Conservation (phyloP, 257 asterid species). For the Rhazya stricta region DNA sequence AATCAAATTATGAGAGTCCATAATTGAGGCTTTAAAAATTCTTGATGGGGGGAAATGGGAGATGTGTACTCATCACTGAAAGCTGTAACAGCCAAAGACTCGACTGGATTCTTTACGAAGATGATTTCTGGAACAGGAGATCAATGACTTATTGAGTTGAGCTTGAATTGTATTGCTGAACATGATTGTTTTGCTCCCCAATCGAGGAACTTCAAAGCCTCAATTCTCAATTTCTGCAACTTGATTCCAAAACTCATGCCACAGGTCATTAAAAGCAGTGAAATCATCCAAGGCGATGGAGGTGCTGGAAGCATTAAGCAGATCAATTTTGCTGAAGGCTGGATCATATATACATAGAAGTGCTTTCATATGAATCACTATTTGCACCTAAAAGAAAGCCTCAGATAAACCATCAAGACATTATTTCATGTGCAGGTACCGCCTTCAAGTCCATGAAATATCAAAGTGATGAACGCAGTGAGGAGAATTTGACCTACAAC, state of each 20-base stretch:
- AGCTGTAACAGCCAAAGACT: background rate
- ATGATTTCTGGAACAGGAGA: background rate
- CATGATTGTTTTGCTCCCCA: too few species aligned
- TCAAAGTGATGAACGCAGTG: background rate
- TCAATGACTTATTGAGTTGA: background rate
- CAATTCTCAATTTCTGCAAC: background rate
- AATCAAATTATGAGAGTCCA: constrained; percentile 7
- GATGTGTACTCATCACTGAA: constrained; percentile 8
- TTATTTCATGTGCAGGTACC: background rate
- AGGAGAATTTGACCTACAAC: background rate
- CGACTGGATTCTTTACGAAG: background rate
- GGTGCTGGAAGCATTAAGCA: constrained; percentile 1
- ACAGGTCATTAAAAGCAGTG: background rate
- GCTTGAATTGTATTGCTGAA: background rate
- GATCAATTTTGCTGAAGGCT: constrained; percentile 4
- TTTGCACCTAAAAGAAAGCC: background rate
- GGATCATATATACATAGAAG: background rate
- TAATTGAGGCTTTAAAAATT: constrained; percentile 7
- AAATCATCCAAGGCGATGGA: constrained; percentile 1
- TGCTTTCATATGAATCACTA: background rate
- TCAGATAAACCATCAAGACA: background rate
- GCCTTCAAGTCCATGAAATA: background rate
- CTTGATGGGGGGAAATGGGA: constrained; percentile 13
- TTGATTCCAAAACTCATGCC: constrained; percentile 6
- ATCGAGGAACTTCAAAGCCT: background rate